Evolutionary conservation across 345 rosid genomes (phyloP).

Genomic region (Eucalyptus leucophloia): DNA sequence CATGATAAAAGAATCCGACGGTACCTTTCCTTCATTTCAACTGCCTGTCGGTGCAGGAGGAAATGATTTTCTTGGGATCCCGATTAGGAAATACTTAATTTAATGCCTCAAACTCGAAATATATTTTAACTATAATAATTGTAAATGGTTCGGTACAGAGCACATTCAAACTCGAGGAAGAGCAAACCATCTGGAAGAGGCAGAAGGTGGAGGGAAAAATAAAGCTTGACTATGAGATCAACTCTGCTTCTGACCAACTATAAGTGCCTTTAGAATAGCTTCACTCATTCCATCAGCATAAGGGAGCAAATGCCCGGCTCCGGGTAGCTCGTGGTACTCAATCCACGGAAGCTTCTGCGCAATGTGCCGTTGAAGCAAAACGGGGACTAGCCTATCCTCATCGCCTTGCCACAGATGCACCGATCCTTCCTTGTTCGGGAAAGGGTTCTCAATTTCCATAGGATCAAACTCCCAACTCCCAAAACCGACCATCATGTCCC

Average conservation of each 20-base stretch:
- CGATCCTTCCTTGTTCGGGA: conserved; percentile 33
- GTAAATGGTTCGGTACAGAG: not conserved
- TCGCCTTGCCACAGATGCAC: conserved; percentile 80
- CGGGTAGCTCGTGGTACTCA: conserved; percentile 39
- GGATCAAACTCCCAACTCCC: conserved; percentile 82
- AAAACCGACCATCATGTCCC: conserved; percentile 52
- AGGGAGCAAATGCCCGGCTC: conserved; percentile 41
- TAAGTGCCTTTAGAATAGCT: conserved; percentile 24
- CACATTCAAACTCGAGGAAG: not conserved
- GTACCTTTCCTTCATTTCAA: not conserved
- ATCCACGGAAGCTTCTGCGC: conserved; percentile 39
- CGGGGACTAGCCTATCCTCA: conserved; percentile 47
- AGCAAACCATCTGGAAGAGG: not conserved
- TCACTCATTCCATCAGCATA: conserved; percentile 36
- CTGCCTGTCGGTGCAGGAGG: not conserved
- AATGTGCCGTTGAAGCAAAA: conserved; percentile 29
- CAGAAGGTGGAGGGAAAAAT: not conserved
- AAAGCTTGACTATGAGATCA: not conserved
- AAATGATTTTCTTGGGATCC: not conserved
- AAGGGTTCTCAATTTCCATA: conserved; percentile 44
- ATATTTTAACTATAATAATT: not conserved
- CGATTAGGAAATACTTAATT: not conserved
- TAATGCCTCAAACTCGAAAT: not conserved
- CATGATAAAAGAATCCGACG: not conserved
- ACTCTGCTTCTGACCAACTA: conserved; percentile 6